Conservation (phyloP, 768 basidiomycete genomes). For the Trametes punicea region DNA sequence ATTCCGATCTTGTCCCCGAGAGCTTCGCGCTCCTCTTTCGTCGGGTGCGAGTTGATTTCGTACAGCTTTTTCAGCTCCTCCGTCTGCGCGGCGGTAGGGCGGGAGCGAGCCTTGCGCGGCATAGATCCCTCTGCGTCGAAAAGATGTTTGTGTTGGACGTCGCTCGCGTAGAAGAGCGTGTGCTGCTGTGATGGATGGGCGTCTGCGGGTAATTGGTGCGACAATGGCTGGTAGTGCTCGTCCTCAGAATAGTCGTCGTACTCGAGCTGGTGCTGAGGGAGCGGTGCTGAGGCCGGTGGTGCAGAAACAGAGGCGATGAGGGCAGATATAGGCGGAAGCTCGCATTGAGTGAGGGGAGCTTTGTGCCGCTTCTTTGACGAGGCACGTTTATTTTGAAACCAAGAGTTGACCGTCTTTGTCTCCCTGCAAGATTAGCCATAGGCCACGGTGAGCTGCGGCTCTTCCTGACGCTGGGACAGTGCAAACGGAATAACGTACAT, state of each 20-base stretch:
- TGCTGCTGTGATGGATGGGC: slow-evolving; percentile 30
- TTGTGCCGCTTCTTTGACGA: slow-evolving; percentile 70
- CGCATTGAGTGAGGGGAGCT: slow-evolving; percentile 26
- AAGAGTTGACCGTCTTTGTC: slow-evolving; percentile 81
- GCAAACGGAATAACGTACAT: slow-evolving; percentile 51
- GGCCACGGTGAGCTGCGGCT: slow-evolving; percentile 13
- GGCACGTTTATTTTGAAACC: slow-evolving; percentile 86
- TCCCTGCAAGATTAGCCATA: slow-evolving; percentile 47
- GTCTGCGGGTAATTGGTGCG: slow-evolving; percentile 9
- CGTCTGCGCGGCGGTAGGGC: slow-evolving; percentile 60
- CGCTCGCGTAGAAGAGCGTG: slow-evolving; percentile 42
- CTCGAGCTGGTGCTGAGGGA: slow-evolving; percentile 24
- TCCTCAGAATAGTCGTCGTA: slow-evolving; percentile 48
- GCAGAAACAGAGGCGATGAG: slow-evolving; percentile 40
- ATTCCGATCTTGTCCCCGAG: slow-evolving; percentile 71
- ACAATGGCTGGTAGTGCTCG: slow-evolving; percentile 33
- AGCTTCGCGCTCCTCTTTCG: slow-evolving; percentile 60
- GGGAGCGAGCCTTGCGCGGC: slow-evolving; percentile 59
- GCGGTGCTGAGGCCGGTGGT: slow-evolving; percentile 28
- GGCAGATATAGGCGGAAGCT: slow-evolving; percentile 38
- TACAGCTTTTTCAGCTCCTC: slow-evolving; percentile 70
- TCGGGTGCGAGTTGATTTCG: slow-evolving; percentile 61
- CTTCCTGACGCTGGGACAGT: neutral
- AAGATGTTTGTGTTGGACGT: slow-evolving; percentile 48
- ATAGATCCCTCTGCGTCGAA: slow-evolving; percentile 38